Conservation (phyloP, 2,329 filamentous ascomycete species). For the Fusarium chlamydosporum region DNA sequence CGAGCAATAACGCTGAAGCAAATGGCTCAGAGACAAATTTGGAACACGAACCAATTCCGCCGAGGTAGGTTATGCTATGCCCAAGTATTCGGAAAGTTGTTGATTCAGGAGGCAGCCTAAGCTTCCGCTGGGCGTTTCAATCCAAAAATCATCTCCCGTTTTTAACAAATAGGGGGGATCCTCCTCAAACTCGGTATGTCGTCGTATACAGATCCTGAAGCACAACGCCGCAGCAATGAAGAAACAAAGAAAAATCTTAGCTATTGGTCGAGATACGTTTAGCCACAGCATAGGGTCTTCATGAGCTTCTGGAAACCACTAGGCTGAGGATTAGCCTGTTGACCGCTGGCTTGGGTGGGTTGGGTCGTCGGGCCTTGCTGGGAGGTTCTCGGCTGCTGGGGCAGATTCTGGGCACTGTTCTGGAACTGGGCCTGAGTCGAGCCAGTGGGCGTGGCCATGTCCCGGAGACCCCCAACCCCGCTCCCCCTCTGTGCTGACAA, state of each 20-base stretch:
- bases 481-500: conserved; percentile 82
- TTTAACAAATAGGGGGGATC: conserved; percentile 13
- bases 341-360: conserved; percentile 67
- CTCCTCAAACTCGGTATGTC: conserved; percentile 33
- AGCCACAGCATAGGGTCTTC: conserved; percentile 93
- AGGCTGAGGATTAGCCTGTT: conserved; percentile 77
- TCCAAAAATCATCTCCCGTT: conserved; percentile 23
- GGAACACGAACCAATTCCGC: conserved; percentile 20
- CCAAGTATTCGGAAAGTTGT: conserved; percentile 11
- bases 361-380: conserved; percentile 71
- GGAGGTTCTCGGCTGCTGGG: conserved; percentile 74
- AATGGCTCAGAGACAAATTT: conserved; percentile 1
- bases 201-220: conserved; percentile 42
- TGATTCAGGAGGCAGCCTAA: conserved; percentile 8
- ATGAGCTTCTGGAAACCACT: conserved; percentile 92
- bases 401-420: conserved; percentile 91
- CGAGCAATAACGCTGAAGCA: conserved; percentile 16
- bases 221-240: conserved; percentile 50
- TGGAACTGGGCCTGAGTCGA: conserved; percentile 97
- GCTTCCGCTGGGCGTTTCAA: conserved; percentile 24
- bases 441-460: conserved; percentile 86
- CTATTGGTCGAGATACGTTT: conserved; percentile 52
- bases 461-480: conserved; percentile 78
- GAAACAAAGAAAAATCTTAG: conserved; percentile 52
- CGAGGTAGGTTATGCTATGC: conserved; percentile 15